Conservation (phyloP, 1,284 basidiomycete species). For the Fomitopsis schrenkii region DNA sequence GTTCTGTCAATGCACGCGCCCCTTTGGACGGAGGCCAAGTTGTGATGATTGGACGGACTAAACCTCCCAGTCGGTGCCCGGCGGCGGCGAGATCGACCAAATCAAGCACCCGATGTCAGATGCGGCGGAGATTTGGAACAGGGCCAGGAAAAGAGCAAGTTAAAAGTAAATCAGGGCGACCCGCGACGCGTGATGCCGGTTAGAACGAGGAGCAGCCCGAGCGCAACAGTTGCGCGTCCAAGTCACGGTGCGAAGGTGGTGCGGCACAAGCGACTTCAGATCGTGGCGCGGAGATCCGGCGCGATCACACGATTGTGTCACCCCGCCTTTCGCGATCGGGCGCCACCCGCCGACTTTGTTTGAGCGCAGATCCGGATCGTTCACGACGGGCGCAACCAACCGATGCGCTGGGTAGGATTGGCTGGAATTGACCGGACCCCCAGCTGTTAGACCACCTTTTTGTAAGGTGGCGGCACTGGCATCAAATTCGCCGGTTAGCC, state of each 20-base stretch:
- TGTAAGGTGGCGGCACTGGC: neutral
- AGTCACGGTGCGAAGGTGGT: neutral
- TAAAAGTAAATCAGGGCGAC: neutral
- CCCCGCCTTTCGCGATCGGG: neutral
- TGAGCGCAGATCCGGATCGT: neutral
- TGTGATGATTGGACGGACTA: no score
- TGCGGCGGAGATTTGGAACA: neutral
- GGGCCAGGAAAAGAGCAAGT: neutral
- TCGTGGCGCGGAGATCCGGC: neutral
- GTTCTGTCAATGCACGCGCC: neutral
- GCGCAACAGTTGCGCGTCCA: neutral
- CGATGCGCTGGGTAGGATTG: neutral
- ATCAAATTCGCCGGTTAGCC: neutral
- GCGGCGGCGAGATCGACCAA: neutral
- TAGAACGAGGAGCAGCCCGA: neutral
- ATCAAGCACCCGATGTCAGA: neutral
- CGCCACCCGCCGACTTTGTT: neutral
- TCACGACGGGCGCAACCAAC: neutral
- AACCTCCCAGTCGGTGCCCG: neutral
- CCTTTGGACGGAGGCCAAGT: no score
- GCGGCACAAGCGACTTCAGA: neutral
- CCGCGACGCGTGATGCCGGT: neutral
- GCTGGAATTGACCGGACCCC: neutral
- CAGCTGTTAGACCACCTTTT: no score
- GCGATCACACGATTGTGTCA: neutral